phyloP scores from a whole-genome alignment of 371 early-diverging fungal genomes.

The Batkoa obscura region DNA sequence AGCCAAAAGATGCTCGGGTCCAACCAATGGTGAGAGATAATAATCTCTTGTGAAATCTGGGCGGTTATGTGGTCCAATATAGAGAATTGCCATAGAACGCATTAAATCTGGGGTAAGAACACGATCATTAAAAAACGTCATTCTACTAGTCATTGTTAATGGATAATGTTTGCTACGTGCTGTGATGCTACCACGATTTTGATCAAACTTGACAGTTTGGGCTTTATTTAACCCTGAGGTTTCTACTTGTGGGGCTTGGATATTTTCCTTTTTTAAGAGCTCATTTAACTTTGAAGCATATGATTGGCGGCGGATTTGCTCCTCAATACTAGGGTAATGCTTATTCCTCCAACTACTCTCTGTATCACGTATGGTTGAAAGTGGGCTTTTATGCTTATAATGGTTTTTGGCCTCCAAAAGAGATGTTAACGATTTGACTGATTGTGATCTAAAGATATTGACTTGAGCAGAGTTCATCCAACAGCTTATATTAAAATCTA shows the following conservation, averaged over 20 bases:
- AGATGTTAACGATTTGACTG: conserved; percentile 19
- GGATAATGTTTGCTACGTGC: conserved; percentile 11
- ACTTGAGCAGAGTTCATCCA: conserved; percentile 67
- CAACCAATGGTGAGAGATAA: conserved; percentile 68
- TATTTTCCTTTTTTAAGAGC: not conserved
- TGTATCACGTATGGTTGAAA: conserved; percentile 27
- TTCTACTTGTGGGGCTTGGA: not conserved
- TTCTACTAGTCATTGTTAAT: conserved; percentile 67
- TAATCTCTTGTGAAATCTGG: conserved; percentile 67
- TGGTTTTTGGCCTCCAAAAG: conserved; percentile 31
- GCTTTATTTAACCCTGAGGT: not conserved
- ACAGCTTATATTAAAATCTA: conserved; percentile 72
- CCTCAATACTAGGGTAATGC: conserved; percentile 8
- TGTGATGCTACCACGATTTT: not conserved
- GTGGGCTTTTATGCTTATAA: conserved; percentile 29
- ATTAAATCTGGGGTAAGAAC: conserved; percentile 59
- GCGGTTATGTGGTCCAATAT: conserved; percentile 60
- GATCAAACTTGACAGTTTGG: not conserved
- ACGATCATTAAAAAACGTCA: conserved; percentile 69
- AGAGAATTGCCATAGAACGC: conserved; percentile 86
- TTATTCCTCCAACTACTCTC: conserved; percentile 14
- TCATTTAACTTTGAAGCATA: not conserved
- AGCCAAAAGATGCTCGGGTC: conserved; percentile 69
- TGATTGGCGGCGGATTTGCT: conserved; percentile 7
- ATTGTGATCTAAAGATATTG: conserved; percentile 39